A percentile compares a stretch with the other conserved stretches of the same genome.
Evolutionary conservation across 768 basidiomycete genomes (phyloP).

Genomic region (Pisolithus sp.): DNA sequence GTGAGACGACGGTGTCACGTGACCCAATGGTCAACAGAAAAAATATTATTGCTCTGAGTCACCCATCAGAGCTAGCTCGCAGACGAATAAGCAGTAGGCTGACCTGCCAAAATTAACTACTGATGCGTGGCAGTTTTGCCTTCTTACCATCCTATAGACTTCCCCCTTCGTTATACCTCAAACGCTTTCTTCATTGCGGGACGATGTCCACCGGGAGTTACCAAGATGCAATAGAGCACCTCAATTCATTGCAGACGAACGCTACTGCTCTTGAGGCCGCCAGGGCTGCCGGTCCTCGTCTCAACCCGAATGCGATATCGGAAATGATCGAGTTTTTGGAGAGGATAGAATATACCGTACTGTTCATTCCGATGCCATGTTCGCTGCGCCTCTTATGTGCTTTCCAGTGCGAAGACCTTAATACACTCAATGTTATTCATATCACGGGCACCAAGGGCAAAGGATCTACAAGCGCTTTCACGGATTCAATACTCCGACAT

Average conservation of each 20-base stretch:
- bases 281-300: constrained; percentile 62
- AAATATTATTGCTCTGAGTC: neutral
- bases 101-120: neutral
- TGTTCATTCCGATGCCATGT: constrained; percentile 16
- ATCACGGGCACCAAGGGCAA: constrained; percentile 98
- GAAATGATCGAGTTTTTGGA: constrained; percentile 89
- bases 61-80: neutral
- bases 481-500: constrained; percentile 77
- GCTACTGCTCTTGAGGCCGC: constrained; percentile 85
- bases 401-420: constrained; percentile 71
- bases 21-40: neutral
- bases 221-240: constrained; percentile 60
- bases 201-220: constrained; percentile 56
- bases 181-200: constrained; percentile 14
- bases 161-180: constrained; percentile 2
- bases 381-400: constrained; percentile 9
- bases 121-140: constrained; percentile 6
- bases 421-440: constrained; percentile 87
- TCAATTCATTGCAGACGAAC: constrained; percentile 87
- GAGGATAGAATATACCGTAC: constrained; percentile 80
- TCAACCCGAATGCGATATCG: constrained; percentile 58
- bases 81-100: no score
- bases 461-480: constrained; percentile 93
- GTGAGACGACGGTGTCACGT: neutral
- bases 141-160: constrained; percentile 6